phyloP scores from a whole-genome alignment of 169 alveolate species.

The Cryptosporidium meleagridis region DNA sequence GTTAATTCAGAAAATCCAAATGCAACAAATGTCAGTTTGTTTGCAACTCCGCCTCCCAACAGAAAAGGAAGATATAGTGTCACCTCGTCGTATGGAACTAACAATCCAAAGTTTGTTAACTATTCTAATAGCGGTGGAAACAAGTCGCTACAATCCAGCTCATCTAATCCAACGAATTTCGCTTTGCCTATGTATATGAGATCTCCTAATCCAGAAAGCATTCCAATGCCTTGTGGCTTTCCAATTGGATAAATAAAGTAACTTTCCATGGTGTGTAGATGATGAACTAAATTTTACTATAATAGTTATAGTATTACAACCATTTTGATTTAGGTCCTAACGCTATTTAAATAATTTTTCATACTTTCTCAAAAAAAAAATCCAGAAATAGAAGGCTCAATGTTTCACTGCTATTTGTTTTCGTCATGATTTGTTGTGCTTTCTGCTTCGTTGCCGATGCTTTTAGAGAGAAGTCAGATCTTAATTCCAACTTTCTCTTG shows the following conservation, averaged over 20 bases:
- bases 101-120: conserved; percentile 11
- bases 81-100: conserved; percentile 36
- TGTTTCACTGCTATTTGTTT: too few species aligned
- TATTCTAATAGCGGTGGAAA: conserved; percentile 8
- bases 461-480: too few species aligned
- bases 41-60: conserved; percentile 60
- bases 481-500: too few species aligned
- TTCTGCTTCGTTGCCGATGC: not conserved
- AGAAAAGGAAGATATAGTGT: conserved; percentile 57
- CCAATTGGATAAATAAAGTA: conserved; percentile 28
- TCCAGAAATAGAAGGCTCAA: not conserved
- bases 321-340: not conserved
- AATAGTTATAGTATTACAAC: not conserved
- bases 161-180: conserved; percentile 68
- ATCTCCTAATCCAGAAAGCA: conserved; percentile 73
- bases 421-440: not conserved
- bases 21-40: not conserved
- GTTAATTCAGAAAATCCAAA: not conserved
- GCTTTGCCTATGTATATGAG: conserved; percentile 75
- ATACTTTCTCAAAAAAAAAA: not conserved
- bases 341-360: not conserved
- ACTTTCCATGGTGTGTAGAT: not conserved
- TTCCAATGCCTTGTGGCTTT: conserved; percentile 74
- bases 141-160: conserved; percentile 32
- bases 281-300: not conserved